phyloP scores from a whole-genome alignment of 352 stramenopile genomes.

The Globisporangium alternatum region DNA sequence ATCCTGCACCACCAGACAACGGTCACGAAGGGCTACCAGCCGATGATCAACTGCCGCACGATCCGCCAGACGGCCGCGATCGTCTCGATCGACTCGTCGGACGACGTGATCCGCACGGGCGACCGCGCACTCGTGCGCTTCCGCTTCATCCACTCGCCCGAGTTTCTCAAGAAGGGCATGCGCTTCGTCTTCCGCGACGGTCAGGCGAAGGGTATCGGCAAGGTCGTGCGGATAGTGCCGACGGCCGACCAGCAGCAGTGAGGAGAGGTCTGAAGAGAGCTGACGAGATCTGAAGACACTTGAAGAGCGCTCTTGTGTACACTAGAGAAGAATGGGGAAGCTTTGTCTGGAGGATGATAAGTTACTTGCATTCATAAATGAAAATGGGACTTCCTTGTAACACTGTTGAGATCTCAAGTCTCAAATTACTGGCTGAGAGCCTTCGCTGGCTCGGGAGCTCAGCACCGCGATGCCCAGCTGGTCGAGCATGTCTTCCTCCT shows the following conservation, averaged over 20 bases:
- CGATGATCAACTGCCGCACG: constrained; percentile 93
- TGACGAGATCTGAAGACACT: neutral
- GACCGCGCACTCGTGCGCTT: constrained; percentile 89
- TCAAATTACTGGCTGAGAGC: neutral
- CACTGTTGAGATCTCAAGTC: neutral
- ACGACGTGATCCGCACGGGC: constrained; percentile 88
- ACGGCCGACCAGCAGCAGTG: constrained; percentile 18
- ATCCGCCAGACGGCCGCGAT: constrained; percentile 91
- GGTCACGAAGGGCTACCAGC: constrained; percentile 91
- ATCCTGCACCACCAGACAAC: constrained; percentile 96
- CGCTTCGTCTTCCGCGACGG: constrained; percentile 98
- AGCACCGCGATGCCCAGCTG: constrained; percentile 28
- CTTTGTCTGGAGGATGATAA: constrained; percentile 2
- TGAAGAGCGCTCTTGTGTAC: constrained; percentile 11
- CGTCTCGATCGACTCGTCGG: constrained; percentile 75
- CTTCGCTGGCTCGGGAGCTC: constrained; percentile 14
- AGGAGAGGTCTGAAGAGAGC: neutral
- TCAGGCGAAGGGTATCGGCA: constrained; percentile 96
- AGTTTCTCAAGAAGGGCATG: constrained; percentile 96
- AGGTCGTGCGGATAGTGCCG: constrained; percentile 78
- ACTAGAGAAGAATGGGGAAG: constrained; percentile 6
- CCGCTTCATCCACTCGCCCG: constrained; percentile 88
- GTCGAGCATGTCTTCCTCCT: constrained; percentile 75
- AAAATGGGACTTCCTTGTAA: neutral
- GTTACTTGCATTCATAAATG: neutral